A percentile compares a stretch with the other conserved stretches of the same genome.
Evolutionary conservation across 805 yeast genomes (phyloP).

Genomic region (Tetrapisispora taiwanensis): DNA sequence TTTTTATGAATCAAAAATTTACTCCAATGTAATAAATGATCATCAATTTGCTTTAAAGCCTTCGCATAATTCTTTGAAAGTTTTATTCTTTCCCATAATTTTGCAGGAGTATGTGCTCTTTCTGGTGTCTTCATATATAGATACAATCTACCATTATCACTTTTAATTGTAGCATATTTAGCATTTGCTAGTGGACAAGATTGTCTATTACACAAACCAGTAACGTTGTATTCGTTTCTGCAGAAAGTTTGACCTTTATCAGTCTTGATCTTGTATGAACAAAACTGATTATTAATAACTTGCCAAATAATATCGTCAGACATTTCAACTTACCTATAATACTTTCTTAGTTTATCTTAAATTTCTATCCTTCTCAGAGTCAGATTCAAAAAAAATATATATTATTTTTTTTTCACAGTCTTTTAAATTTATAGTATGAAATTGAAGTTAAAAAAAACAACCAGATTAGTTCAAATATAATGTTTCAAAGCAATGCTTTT

Average conservation of each 20-base stretch:
- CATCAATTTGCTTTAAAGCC: slow-evolving; percentile 84
- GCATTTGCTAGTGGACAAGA: slow-evolving; percentile 96
- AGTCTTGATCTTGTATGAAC: slow-evolving; percentile 87
- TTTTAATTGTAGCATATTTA: slow-evolving; percentile 78
- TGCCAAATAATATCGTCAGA: slow-evolving; percentile 93
- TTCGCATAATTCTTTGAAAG: slow-evolving; percentile 79
- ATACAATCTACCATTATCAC: slow-evolving; percentile 67
- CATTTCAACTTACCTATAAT: slow-evolving; percentile 13
- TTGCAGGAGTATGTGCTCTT: slow-evolving; percentile 90
- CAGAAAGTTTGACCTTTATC: slow-evolving; percentile 87
- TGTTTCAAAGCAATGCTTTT: too few species aligned
- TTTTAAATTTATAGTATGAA: too few species aligned
- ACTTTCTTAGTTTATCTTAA: too few species aligned
- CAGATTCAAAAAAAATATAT: too few species aligned
- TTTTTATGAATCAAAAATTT: slow-evolving; percentile 84
- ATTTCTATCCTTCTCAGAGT: too few species aligned
- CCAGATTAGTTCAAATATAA: too few species aligned
- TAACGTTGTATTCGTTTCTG: slow-evolving; percentile 90
- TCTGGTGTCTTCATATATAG: slow-evolving; percentile 95
- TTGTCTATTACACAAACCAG: slow-evolving; percentile 85
- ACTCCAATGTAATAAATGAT: slow-evolving; percentile 85
- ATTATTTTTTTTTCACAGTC: too few species aligned
- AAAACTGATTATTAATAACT: slow-evolving; percentile 88
- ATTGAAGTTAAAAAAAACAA: too few species aligned
- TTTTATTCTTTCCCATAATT: slow-evolving; percentile 90